These are phyloP conservation scores for Musa acuminata DNA, from an alignment of 176 grass and related monocot genomes.

Conservation along the genomic window DNA sequence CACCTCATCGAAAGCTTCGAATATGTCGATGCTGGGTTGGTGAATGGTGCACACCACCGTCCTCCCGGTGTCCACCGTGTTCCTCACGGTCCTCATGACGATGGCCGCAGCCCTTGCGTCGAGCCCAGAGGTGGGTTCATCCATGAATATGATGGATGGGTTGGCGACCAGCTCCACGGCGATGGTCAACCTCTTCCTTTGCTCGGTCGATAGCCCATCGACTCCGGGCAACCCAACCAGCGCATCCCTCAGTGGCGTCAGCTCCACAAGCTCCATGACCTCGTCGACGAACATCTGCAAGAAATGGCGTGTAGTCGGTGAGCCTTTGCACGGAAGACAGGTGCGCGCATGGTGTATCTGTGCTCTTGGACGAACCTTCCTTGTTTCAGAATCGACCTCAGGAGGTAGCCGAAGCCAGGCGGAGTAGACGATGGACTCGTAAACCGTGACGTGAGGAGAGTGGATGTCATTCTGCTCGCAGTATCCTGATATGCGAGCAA, in stretches of 20 bases:
- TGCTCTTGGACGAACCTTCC: slow-evolving; percentile 42
- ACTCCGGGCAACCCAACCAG: slow-evolving; percentile 83
- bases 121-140: slow-evolving; percentile 88
- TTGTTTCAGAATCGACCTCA: slow-evolving; percentile 40
- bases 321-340: background rate
- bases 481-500: slow-evolving; percentile 88
- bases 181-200: slow-evolving; percentile 86
- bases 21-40: slow-evolving; percentile 97
- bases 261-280: slow-evolving; percentile 90
- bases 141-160: slow-evolving; percentile 93
- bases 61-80: slow-evolving; percentile 80
- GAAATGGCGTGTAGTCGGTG: background rate
- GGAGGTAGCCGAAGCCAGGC: slow-evolving; percentile 67
- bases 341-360: too few species aligned
- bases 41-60: slow-evolving; percentile 96
- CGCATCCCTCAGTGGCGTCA: slow-evolving; percentile 57
- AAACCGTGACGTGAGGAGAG: slow-evolving; percentile 76
- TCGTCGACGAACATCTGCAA: slow-evolving; percentile 77
- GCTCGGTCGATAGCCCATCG: slow-evolving; percentile 76
- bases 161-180: slow-evolving; percentile 91
- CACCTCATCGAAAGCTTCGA: slow-evolving; percentile 95
- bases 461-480: slow-evolving; percentile 96
- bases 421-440: slow-evolving; percentile 77
- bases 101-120: slow-evolving; percentile 87
- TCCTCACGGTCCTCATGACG: slow-evolving; percentile 90